A percentile compares a stretch with the other conserved stretches of the same genome.
phyloP scores from a whole-genome alignment of 108 stramenopile species.

The Fragilariopsis cylindrus region DNA sequence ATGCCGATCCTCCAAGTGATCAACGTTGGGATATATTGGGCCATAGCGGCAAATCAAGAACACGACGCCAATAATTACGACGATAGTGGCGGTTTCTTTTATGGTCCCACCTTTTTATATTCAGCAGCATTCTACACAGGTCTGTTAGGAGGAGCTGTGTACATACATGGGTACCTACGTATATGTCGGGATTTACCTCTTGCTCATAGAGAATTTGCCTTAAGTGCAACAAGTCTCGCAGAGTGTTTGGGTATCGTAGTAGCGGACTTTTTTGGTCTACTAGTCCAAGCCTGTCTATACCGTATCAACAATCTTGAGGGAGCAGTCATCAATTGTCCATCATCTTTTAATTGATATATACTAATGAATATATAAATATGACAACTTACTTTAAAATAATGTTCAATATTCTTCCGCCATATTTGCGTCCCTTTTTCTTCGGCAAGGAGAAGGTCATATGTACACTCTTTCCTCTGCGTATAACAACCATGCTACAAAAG shows the following conservation, averaged over 20 bases:
- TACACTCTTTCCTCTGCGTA: too few species aligned
- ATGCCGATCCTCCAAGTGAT: slow-evolving; percentile 66
- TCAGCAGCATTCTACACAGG: slow-evolving; percentile 62
- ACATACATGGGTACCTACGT: slow-evolving; percentile 71
- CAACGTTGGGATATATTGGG: slow-evolving; percentile 66
- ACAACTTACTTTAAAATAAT: too few species aligned
- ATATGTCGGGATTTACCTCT: slow-evolving; percentile 60
- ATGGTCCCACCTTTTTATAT: slow-evolving; percentile 31
- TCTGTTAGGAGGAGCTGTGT: slow-evolving; percentile 77
- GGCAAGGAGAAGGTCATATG: too few species aligned
- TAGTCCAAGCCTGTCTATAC: slow-evolving; percentile 80
- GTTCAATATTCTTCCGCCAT: too few species aligned
- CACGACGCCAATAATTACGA: background rate
- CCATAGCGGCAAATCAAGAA: slow-evolving; percentile 13
- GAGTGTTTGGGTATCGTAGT: slow-evolving; percentile 66
- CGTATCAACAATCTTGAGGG: slow-evolving; percentile 57
- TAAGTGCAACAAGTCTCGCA: slow-evolving; percentile 66
- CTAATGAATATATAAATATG: too few species aligned
- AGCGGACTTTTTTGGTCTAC: slow-evolving; percentile 65
- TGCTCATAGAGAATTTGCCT: slow-evolving; percentile 66
- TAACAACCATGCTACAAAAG: too few species aligned
- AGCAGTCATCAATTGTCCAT: slow-evolving; percentile 61
- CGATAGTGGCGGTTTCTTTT: background rate
- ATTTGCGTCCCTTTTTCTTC: too few species aligned
- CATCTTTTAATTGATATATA: too few species aligned